phyloP scores from a whole-genome alignment of 1,284 basidiomycete genomes.

The Takashimella koratensis region DNA sequence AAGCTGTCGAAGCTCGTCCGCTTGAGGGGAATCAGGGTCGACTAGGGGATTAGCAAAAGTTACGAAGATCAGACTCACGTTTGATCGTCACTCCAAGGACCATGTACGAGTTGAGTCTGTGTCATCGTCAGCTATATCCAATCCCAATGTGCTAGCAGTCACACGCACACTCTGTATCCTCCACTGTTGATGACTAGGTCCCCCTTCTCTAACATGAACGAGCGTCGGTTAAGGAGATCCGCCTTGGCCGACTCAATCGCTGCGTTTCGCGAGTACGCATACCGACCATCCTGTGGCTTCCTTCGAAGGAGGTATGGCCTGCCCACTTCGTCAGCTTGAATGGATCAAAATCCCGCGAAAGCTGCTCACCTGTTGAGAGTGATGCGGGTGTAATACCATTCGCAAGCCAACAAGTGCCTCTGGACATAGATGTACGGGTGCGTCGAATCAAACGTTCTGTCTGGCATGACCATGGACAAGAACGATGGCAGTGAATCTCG shows the following conservation, averaged over 20 bases:
- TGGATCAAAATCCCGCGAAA: background rate
- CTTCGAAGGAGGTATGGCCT: conserved; percentile 49
- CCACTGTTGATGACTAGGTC: conserved; percentile 48
- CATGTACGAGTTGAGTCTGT: conserved; percentile 50
- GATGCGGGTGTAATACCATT: conserved; percentile 48
- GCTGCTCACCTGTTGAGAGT: conserved; percentile 40
- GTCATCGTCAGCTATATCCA: background rate
- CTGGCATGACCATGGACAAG: conserved; percentile 43
- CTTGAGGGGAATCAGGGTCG: conserved; percentile 48
- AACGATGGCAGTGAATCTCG: conserved; percentile 45
- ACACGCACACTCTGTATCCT: conserved; percentile 43
- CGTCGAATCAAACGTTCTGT: conserved; percentile 39
- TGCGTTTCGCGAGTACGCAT: conserved; percentile 49
- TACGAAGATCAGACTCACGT: conserved; percentile 21
- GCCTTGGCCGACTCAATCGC: conserved; percentile 51
- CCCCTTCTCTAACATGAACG: conserved; percentile 50
- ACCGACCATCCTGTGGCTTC: conserved; percentile 46
- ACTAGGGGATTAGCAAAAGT: conserved; percentile 18
- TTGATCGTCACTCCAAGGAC: conserved; percentile 50
- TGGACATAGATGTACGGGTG: conserved; percentile 49
- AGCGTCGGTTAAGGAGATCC: conserved; percentile 46
- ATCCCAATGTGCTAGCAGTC: background rate
- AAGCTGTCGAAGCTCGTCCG: conserved; percentile 48
- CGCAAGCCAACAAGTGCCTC: conserved; percentile 45
- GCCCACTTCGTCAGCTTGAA: background rate